Percentiles rank a stretch among this genome's conserved stretches.
These are phyloP conservation scores for Karstenula rhodostoma DNA, from an alignment of 2,329 filamentous ascomycete species.

Conservation along the genomic window DNA sequence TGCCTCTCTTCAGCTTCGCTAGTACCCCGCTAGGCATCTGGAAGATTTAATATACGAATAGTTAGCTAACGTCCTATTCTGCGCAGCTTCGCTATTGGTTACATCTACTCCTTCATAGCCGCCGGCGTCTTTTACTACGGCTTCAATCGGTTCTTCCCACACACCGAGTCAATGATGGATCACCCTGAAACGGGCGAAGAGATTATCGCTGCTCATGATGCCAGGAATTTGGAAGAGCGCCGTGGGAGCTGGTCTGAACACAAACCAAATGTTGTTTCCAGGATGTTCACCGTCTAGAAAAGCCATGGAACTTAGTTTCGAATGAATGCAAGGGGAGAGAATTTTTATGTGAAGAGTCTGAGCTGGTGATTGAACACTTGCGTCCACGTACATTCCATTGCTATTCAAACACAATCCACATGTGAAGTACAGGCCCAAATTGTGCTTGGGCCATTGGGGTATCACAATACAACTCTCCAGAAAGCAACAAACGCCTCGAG, in stretches of 20 bases:
- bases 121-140: conserved; percentile 46
- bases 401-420: not conserved
- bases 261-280: conserved; percentile 1
- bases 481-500: not conserved
- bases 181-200: conserved; percentile 73
- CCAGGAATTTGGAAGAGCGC: conserved; percentile 26
- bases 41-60: not conserved
- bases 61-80: not conserved
- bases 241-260: conserved; percentile 11
- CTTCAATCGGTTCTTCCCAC: conserved; percentile 50
- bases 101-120: conserved; percentile 48
- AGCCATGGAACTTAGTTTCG: not conserved
- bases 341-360: not conserved
- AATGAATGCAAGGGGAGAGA: not conserved
- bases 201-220: conserved; percentile 51
- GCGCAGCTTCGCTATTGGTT: conserved; percentile 44
- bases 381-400: not conserved
- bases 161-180: conserved; percentile 87
- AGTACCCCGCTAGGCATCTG: not conserved
- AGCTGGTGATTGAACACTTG: not conserved
- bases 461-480: not conserved
- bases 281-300: conserved; percentile 8
- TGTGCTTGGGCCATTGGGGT: conserved; percentile 5
- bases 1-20: not conserved
- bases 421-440: not conserved